Evolutionary conservation across 352 stramenopile genomes (phyloP).

Genomic region (Phytophthora quininea): DNA sequence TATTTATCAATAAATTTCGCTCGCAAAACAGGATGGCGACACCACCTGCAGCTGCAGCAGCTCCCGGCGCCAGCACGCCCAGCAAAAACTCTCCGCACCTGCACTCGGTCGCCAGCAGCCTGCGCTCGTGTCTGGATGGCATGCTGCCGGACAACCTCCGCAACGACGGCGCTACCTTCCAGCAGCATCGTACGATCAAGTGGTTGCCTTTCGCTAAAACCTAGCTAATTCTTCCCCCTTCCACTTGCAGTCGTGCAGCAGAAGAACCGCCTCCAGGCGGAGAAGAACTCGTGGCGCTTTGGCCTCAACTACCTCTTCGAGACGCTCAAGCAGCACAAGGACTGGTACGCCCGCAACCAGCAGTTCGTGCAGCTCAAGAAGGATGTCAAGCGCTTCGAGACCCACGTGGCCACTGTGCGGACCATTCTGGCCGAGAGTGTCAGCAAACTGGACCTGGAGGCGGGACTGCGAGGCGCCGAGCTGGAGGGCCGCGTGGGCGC

Average conservation of each 20-base stretch:
- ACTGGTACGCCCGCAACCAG: constrained; percentile 90
- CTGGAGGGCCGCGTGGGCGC: constrained; percentile 83
- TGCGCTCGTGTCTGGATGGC: constrained; percentile 83
- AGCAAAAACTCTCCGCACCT: constrained; percentile 81
- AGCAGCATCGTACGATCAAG: constrained; percentile 59
- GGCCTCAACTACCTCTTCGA: constrained; percentile 91
- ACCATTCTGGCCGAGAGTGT: constrained; percentile 81
- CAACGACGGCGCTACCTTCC: constrained; percentile 78
- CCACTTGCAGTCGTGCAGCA: constrained; percentile 64
- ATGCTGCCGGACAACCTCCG: constrained; percentile 87
- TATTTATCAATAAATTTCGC: too few species aligned
- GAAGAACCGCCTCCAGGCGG: constrained; percentile 70
- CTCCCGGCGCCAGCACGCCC: constrained; percentile 11
- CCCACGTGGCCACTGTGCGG: constrained; percentile 72
- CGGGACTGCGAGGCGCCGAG: constrained; percentile 81
- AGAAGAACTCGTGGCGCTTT: constrained; percentile 90
- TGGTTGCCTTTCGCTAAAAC: neutral
- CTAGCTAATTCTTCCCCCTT: neutral
- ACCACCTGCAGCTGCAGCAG: constrained; percentile 9
- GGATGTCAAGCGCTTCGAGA: constrained; percentile 81
- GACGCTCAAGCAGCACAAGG: constrained; percentile 89
- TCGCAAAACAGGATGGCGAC: constrained; percentile 23
- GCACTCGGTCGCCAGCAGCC: constrained; percentile 80
- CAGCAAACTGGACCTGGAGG: constrained; percentile 85
- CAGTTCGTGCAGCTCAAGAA: constrained; percentile 89